A percentile compares a stretch with the other conserved stretches of the same genome.
phyloP scores from a whole-genome alignment of 2,329 filamentous ascomycete genomes.

The Penicillium sclerotiorum region DNA sequence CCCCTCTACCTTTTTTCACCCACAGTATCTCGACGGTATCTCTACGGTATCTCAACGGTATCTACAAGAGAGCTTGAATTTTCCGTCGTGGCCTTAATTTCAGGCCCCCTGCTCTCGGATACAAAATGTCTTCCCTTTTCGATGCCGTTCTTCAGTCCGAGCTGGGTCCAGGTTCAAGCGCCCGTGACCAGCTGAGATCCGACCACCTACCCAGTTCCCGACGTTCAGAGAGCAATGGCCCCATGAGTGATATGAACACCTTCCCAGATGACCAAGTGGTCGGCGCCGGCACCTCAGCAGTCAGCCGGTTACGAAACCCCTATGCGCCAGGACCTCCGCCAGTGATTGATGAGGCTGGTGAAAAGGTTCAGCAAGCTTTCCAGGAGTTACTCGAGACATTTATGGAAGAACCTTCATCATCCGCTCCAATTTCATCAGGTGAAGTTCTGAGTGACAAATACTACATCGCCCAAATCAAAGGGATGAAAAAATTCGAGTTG shows the following conservation, averaged over 20 bases:
- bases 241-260: constrained; percentile 59
- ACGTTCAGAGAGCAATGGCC: constrained; percentile 54
- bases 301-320: constrained; percentile 52
- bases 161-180: constrained; percentile 37
- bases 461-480: constrained; percentile 68
- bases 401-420: constrained; percentile 59
- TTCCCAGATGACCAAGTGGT: constrained; percentile 66
- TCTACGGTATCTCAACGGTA: too few species aligned
- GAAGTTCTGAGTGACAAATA: constrained; percentile 64
- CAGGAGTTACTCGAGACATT: constrained; percentile 66
- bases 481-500: constrained; percentile 62
- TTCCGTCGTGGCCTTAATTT: background rate
- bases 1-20: constrained; percentile 2
- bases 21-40: too few species aligned
- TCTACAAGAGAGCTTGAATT: constrained; percentile 1
- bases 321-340: constrained; percentile 57
- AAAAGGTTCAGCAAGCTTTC: constrained; percentile 64
- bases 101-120: constrained; percentile 16
- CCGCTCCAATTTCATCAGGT: constrained; percentile 56
- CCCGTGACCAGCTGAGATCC: constrained; percentile 36
- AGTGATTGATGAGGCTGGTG: constrained; percentile 63
- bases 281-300: constrained; percentile 54
- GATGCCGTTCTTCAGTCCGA: constrained; percentile 47
- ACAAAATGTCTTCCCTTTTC: constrained; percentile 46
- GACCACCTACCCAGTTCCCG: constrained; percentile 56